Base-by-base conservation (phyloP, 2,329 filamentous ascomycete species). In the Niveomyces coronatus region DNA sequence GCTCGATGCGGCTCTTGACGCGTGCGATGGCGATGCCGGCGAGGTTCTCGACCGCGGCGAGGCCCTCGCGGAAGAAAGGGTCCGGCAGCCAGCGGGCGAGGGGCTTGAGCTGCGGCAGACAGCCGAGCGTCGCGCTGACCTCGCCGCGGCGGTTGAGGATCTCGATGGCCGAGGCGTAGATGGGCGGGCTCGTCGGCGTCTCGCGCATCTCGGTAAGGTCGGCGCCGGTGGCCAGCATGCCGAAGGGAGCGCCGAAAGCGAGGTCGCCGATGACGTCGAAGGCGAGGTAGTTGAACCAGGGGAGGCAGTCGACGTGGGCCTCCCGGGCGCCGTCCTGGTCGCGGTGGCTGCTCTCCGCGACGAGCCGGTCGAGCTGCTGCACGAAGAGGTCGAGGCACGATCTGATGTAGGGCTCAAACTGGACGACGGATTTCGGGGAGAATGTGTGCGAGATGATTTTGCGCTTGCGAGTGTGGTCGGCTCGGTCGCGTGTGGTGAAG, bases 341-440 rank as follows among this genome's bases (percentile, higher is more conserved):
- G 49, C 31, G 64, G n/a, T 53, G 63, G 30, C 65, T 52, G 9
- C 63, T 58, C 9, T 66, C 58, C 4, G 56, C 52, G 18, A 65
- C 67, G 7, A 89, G 62, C 14, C 65, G 65, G 52, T 85, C 82
- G 72, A 86, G 85, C 55, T 86, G 77, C 43, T 66, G 64, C 17
- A 83, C 76, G 41, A 94, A 83, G 11, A 78, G 63, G 42, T 82
- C 76, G 4, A 94, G 70, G 56, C 93, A 94, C 47, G 70, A 65
- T 53, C 85, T 80, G 48, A 94, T 89, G 59, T 89, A 94, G 36
- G 86, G 83, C 64, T 94, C 87, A 54, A 94, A 93, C 55, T 94
- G 79, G 42, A 71, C 70, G 38, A 94, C 72, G 9, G 76, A 84
- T 62, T 89, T 93, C 44, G 80, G 71, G 11, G 79, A 84, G 62